Conservation (phyloP, 768 basidiomycete genomes). For the Cubamyces lactineus region DNA sequence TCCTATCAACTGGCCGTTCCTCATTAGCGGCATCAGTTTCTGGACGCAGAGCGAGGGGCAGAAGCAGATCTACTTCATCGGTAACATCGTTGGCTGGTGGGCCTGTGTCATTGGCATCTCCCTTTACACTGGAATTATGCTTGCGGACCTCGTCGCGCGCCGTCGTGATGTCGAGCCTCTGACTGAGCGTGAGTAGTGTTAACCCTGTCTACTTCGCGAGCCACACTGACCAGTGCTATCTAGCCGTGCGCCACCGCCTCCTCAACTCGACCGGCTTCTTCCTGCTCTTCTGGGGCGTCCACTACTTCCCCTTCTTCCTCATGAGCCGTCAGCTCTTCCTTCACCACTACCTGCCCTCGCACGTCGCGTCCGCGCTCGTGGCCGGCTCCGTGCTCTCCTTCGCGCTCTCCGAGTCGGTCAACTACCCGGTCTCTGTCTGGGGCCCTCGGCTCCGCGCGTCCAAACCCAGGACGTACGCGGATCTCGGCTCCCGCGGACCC, state of each 20-base stretch:
- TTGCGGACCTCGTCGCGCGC: conserved; percentile 87
- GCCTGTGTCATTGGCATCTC: conserved; percentile 83
- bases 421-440: conserved; percentile 84
- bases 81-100: conserved; percentile 96
- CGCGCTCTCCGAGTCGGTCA: conserved; percentile 85
- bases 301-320: conserved; percentile 97
- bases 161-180: conserved; percentile 85
- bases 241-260: conserved; percentile 90
- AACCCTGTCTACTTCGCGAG: no score
- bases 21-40: conserved; percentile 94
- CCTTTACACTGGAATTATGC: conserved; percentile 87
- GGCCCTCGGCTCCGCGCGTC: conserved; percentile 47
- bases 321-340: conserved; percentile 97
- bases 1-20: conserved; percentile 99
- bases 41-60: conserved; percentile 89
- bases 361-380: conserved; percentile 88
- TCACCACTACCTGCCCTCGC: conserved; percentile 97
- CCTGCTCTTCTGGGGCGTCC: conserved; percentile 90
- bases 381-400: conserved; percentile 93
- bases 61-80: conserved; percentile 95
- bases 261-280: conserved; percentile 98
- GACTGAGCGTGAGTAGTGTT: conserved; percentile 70
- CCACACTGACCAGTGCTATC: conserved; percentile 9
- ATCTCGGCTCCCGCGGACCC: conserved; percentile 80
- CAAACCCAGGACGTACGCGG: conserved; percentile 53